Evolutionary conservation across 768 basidiomycete genomes (phyloP).

Genomic region (Leccinellum albellum): DNA sequence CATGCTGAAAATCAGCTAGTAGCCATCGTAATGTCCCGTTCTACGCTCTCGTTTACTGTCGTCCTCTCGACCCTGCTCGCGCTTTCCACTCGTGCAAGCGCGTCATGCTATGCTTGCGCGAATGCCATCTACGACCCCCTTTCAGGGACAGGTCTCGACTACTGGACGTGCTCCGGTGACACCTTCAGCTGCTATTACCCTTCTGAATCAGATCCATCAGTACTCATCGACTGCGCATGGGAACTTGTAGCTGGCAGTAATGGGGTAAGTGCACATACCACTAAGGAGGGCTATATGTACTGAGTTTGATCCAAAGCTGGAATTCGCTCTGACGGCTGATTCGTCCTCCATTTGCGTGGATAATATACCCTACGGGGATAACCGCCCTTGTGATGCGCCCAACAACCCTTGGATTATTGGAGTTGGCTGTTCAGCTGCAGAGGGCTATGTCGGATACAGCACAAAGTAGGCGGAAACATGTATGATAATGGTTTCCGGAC

Average conservation of each 20-base stretch:
- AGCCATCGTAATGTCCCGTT: not conserved
- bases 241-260: not conserved
- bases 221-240: slow-evolving; percentile 5
- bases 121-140: slow-evolving; percentile 2
- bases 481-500: too few species aligned
- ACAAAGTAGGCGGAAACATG: not conserved
- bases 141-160: slow-evolving; percentile 3
- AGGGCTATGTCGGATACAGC: not conserved
- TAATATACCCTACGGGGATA: not conserved
- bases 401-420: slow-evolving; percentile 5
- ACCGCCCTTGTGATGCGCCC: not conserved
- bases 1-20: too few species aligned
- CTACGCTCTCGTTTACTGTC: not conserved
- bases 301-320: not conserved
- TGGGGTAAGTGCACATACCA: not conserved
- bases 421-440: not conserved
- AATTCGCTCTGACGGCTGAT: not conserved
- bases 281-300: not conserved
- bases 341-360: slow-evolving; percentile 3
- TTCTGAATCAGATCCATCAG: slow-evolving; percentile 8
- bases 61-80: slow-evolving; percentile 1
- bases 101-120: not conserved
- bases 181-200: slow-evolving; percentile 11
- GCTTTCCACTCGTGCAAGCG: not conserved
- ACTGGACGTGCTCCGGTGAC: slow-evolving; percentile 9